Conservation (phyloP, 345 rosid species). For the Acer saccharum region DNA sequence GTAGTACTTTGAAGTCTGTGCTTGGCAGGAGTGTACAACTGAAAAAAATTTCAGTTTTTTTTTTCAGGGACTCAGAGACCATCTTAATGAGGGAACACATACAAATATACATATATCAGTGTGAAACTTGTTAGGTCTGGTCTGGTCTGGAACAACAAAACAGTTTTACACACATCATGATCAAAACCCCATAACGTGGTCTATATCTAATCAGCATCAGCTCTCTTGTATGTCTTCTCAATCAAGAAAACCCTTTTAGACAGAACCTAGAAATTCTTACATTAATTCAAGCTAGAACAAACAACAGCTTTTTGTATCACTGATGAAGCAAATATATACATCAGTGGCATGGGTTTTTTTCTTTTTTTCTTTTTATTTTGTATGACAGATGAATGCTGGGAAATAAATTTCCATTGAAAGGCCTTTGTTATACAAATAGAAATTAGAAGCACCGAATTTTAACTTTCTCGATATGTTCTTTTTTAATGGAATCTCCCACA, state of each 20-base stretch:
- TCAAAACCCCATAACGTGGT: constrained; percentile 15
- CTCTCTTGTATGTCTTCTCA: constrained; percentile 4
- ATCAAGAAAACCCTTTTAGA: background rate
- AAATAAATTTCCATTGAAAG: background rate
- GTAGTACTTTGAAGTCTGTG: constrained; percentile 65
- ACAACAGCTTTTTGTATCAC: background rate
- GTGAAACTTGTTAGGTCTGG: constrained; percentile 18
- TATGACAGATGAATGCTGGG: background rate
- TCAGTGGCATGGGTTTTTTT: background rate
- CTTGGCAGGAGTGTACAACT: constrained; percentile 30
- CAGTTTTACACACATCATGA: constrained; percentile 14
- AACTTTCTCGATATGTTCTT: background rate
- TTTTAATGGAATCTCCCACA: background rate
- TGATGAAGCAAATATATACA: background rate
- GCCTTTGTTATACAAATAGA: constrained; percentile 9
- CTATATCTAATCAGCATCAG: background rate
- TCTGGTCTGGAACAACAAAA: constrained; percentile 1
- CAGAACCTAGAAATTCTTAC: background rate
- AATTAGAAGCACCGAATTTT: constrained; percentile 6
- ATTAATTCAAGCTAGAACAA: background rate
- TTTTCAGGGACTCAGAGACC: background rate
- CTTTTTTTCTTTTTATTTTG: too few species aligned
- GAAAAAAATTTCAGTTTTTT: constrained; percentile 27
- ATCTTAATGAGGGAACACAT: constrained; percentile 7
- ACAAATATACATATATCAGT: background rate